A percentile compares a stretch with the other conserved stretches of the same genome.
Conservation (phyloP, 176 grass and related monocot species). For the Lolium multiflorum region DNA sequence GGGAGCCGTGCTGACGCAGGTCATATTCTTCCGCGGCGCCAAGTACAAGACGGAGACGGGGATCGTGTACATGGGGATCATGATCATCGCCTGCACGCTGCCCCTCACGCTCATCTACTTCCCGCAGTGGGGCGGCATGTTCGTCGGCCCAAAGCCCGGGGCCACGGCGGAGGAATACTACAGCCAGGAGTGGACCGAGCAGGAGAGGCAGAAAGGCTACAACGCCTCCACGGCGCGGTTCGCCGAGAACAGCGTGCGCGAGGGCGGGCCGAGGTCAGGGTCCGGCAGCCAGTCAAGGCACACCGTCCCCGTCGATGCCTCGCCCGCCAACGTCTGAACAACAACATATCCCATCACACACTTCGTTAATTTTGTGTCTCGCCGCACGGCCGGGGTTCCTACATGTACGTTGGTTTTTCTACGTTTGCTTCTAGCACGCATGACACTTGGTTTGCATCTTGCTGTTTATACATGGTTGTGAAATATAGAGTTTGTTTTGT, state of each 20-base stretch:
- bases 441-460: background rate
- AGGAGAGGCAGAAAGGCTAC: slow-evolving; percentile 61
- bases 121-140: slow-evolving; percentile 85
- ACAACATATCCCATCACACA: background rate
- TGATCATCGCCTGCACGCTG: slow-evolving; percentile 89
- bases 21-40: slow-evolving; percentile 83
- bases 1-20: slow-evolving; percentile 84
- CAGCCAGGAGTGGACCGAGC: slow-evolving; percentile 66
- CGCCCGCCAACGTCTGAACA: slow-evolving; percentile 47
- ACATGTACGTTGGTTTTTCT: background rate
- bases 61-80: slow-evolving; percentile 91
- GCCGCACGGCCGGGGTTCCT: background rate
- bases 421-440: background rate
- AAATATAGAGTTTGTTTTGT: background rate
- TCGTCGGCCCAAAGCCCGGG: slow-evolving; percentile 39
- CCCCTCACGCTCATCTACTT: slow-evolving; percentile 71
- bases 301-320: slow-evolving; percentile 57
- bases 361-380: background rate
- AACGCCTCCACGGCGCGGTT: slow-evolving; percentile 52
- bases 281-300: slow-evolving; percentile 55
- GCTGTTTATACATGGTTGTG: background rate
- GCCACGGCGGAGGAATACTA: slow-evolving; percentile 78
- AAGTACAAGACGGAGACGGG: slow-evolving; percentile 81
- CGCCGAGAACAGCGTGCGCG: slow-evolving; percentile 79
- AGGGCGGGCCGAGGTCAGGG: slow-evolving; percentile 43